These are phyloP conservation scores for Lipomyces kockii DNA, from an alignment of 805 yeast genomes.

Conservation along the genomic window DNA sequence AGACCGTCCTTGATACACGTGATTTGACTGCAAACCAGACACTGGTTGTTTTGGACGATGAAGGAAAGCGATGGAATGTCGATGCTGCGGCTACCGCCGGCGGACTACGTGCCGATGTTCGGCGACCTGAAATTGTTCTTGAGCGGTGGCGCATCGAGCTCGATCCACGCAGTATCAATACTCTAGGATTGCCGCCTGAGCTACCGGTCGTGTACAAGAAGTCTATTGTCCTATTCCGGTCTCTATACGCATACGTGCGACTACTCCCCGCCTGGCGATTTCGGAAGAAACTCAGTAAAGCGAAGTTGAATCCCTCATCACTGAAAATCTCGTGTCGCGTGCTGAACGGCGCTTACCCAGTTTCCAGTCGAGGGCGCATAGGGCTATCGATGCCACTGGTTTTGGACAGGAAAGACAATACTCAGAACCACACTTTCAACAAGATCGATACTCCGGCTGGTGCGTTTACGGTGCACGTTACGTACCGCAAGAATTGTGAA, in stretches of 20 bases:
- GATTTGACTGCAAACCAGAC: slow-evolving; percentile 60
- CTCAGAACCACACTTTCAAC: slow-evolving; percentile 61
- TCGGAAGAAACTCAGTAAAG: slow-evolving; percentile 51
- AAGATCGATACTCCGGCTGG: slow-evolving; percentile 82
- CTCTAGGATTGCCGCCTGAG: slow-evolving; percentile 49
- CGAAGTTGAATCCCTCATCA: slow-evolving; percentile 47
- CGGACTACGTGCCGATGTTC: slow-evolving; percentile 14
- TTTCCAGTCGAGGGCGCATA: slow-evolving; percentile 61
- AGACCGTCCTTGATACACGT: slow-evolving; percentile 74
- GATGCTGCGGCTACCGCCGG: slow-evolving; percentile 69
- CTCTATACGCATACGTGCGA: slow-evolving; percentile 66
- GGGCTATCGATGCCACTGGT: slow-evolving; percentile 48
- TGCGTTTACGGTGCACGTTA: slow-evolving; percentile 70
- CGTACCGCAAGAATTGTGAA: slow-evolving; percentile 72
- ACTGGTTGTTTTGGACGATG: slow-evolving; percentile 61
- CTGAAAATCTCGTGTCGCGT: slow-evolving; percentile 56
- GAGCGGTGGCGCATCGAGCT: slow-evolving; percentile 93
- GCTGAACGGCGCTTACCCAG: slow-evolving; percentile 74
- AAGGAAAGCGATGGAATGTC: slow-evolving; percentile 49
- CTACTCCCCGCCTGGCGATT: slow-evolving; percentile 75
- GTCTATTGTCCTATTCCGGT: slow-evolving; percentile 72
- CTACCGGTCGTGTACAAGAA: slow-evolving; percentile 74
- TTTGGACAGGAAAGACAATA: slow-evolving; percentile 45
- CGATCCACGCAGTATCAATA: slow-evolving; percentile 50
- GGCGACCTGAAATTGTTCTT: slow-evolving; percentile 73